phyloP scores from a whole-genome alignment of 2,329 filamentous ascomycete species.

The Fusarium praegraminearum region DNA sequence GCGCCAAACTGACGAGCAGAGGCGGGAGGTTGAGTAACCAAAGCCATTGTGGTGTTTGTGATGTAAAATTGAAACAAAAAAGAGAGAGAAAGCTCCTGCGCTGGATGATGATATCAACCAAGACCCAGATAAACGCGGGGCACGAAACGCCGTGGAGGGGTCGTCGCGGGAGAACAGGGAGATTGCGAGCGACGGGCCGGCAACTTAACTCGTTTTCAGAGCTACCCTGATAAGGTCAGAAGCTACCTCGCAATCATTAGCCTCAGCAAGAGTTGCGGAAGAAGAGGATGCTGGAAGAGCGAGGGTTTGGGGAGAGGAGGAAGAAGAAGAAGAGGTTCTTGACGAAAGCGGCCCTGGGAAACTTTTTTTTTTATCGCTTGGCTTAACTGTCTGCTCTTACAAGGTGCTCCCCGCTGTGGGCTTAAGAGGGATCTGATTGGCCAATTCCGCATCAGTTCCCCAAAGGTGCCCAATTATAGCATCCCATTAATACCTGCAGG shows the following conservation, averaged over 20 bases:
- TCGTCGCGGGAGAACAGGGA: constrained; percentile 43
- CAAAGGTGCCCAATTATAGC: constrained; percentile 35
- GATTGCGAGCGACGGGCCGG: constrained; percentile 52
- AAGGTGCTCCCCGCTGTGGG: constrained; percentile 37
- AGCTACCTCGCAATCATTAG: constrained; percentile 56
- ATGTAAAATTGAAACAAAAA: constrained; percentile 16
- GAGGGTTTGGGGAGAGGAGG: constrained; percentile 41
- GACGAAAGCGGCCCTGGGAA: constrained; percentile 41
- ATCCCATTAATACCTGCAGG: constrained; percentile 40
- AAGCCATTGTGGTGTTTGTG: constrained; percentile 50
- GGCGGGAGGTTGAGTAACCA: constrained; percentile 64
- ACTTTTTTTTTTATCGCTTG: constrained; percentile 48
- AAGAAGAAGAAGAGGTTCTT: constrained; percentile 32
- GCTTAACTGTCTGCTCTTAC: constrained; percentile 22
- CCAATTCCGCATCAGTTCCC: constrained; percentile 39
- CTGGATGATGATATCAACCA: constrained; percentile 30
- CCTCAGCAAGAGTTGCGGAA: constrained; percentile 47
- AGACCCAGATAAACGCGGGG: constrained; percentile 47
- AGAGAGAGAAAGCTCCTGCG: constrained; percentile 25
- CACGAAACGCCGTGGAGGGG: constrained; percentile 44
- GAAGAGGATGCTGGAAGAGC: constrained; percentile 38
- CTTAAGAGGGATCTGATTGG: constrained; percentile 36
- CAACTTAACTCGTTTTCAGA: constrained; percentile 56
- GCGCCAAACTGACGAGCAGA: constrained; percentile 68
- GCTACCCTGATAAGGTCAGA: constrained; percentile 53